phyloP scores from a whole-genome alignment of 768 basidiomycete species.

The Panaeolus cyanescens region DNA sequence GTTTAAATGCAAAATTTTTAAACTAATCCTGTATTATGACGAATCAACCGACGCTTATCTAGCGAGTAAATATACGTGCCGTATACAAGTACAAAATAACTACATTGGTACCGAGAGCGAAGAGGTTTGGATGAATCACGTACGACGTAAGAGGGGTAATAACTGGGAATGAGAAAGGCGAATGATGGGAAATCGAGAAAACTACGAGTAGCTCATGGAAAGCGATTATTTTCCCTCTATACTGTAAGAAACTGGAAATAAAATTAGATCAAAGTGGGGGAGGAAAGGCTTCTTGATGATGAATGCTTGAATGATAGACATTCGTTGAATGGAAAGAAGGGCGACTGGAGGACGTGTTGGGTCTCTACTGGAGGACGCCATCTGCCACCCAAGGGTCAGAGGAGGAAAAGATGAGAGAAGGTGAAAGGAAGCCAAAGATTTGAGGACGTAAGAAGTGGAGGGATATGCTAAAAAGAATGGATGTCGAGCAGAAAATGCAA shows the following conservation, averaged over 20 bases:
- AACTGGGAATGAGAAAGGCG: not conserved
- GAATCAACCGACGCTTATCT: not conserved
- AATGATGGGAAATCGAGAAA: not conserved
- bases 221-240: conserved; percentile 1
- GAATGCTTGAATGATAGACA: not conserved
- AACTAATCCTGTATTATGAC: not conserved
- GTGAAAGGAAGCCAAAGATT: not conserved
- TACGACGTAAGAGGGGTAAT: not conserved
- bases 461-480: not conserved
- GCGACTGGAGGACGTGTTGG: not conserved
- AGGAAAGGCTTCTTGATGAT: not conserved
- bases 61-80: conserved; percentile 1
- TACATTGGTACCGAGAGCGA: not conserved
- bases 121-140: not conserved
- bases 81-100: conserved; percentile 1
- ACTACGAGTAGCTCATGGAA: not conserved
- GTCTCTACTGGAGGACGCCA: too few relatives aligned
- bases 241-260: not conserved
- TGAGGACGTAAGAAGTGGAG: not conserved
- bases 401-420: not conserved
- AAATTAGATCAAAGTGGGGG: not conserved
- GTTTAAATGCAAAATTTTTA: not conserved
- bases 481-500: not conserved
- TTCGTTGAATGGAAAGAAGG: not conserved
- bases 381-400: not conserved